These are phyloP conservation scores for Lasiodiplodia sp. DNA, from an alignment of 2,329 filamentous ascomycete species.

Conservation along the genomic window DNA sequence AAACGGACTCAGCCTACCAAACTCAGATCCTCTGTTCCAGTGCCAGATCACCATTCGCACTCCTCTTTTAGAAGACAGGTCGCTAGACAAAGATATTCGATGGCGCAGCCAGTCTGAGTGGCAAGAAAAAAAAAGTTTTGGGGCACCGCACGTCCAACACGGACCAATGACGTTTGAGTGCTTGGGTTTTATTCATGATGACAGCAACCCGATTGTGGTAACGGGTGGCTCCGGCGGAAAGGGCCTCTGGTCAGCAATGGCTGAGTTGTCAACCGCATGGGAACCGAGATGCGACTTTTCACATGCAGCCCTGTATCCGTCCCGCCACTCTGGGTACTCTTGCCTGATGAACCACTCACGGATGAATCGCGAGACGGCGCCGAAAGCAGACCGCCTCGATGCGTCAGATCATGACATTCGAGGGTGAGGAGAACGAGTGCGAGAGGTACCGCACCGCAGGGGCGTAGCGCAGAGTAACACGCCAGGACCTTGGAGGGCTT, in stretches of 20 bases:
- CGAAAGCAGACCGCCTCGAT: neutral
- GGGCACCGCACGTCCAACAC: neutral
- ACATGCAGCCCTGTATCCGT: neutral
- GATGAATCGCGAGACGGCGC: neutral
- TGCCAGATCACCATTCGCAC: neutral
- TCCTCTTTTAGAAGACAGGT: slow-evolving; percentile 3
- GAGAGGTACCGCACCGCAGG: neutral
- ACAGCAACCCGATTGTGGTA: neutral
- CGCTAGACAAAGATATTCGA: slow-evolving; percentile 3
- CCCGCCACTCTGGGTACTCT: neutral
- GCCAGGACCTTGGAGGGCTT: neutral
- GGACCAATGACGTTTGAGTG: neutral
- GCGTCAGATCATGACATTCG: slow-evolving; percentile 11
- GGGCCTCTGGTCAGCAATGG: slow-evolving; percentile 12
- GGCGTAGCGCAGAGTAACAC: slow-evolving; percentile 10
- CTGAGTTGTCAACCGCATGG: slow-evolving; percentile 2
- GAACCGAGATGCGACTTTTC: neutral
- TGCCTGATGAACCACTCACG: no score
- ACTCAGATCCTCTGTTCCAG: slow-evolving; percentile 10
- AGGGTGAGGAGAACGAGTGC: neutral
- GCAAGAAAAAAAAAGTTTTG: neutral
- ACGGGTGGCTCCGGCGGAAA: slow-evolving; percentile 5
- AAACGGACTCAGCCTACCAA: slow-evolving; percentile 5
- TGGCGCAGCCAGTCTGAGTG: slow-evolving; percentile 7
- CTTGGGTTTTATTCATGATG: slow-evolving; percentile 6